Evolutionary conservation across 495 filamentous ascomycete genomes (phyloP).

Genomic region (Umbilicaria muhlenbergii): DNA sequence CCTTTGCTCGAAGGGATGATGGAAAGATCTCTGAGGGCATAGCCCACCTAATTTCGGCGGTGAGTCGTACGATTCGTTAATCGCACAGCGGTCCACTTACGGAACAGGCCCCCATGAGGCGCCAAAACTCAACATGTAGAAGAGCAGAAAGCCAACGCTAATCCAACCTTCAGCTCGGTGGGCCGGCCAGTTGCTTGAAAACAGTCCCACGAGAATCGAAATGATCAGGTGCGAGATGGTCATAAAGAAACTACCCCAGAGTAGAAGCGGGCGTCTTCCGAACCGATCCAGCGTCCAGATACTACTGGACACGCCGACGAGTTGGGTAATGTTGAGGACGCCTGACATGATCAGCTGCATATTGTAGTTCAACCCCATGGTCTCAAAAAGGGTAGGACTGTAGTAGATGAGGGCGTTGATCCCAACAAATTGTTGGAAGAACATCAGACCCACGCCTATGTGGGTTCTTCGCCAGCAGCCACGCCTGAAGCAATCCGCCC

Average conservation of each 20-base stretch:
- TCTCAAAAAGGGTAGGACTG: constrained; percentile 38
- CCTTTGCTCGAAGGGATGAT: constrained; percentile 34
- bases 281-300: constrained; percentile 34
- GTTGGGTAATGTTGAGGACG: constrained; percentile 38
- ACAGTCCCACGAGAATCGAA: constrained; percentile 30
- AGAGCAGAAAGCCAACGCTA: constrained; percentile 28
- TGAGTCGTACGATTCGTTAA: background rate
- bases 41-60: constrained; percentile 15
- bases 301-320: constrained; percentile 30
- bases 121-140: constrained; percentile 35
- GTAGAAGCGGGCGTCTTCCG: constrained; percentile 30
- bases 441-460: constrained; percentile 36
- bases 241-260: constrained; percentile 31
- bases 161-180: constrained; percentile 32
- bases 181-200: constrained; percentile 25
- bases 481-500: constrained; percentile 31
- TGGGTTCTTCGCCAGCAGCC: constrained; percentile 40
- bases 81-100: background rate
- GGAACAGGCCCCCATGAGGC: constrained; percentile 31
- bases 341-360: constrained; percentile 46
- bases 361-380: constrained; percentile 36
- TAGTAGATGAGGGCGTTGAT: constrained; percentile 42
- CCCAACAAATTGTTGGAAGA: constrained; percentile 32
- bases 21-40: constrained; percentile 35
- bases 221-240: constrained; percentile 34